Evolutionary conservation across 2,329 filamentous ascomycete species (phyloP).

Genomic region (Pezicula radicicola): DNA sequence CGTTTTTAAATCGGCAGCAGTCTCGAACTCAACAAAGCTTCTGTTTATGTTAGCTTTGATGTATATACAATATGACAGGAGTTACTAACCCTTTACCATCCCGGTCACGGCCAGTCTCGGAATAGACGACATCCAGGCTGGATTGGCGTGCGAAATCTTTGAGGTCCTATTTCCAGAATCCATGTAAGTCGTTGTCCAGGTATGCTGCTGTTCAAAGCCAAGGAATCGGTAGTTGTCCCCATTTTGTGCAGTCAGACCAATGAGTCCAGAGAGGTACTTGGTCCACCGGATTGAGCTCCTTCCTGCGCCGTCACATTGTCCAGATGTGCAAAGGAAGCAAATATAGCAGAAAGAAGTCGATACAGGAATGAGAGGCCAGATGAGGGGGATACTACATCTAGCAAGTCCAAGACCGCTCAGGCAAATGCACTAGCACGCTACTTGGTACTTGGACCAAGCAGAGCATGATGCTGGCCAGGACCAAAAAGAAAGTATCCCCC

Average conservation of each 20-base stretch:
- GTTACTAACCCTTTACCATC: slow-evolving; percentile 82
- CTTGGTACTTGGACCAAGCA: slow-evolving; percentile 19
- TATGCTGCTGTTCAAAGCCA: slow-evolving; percentile 25
- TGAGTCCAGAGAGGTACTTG: slow-evolving; percentile 22
- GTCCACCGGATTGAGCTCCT: slow-evolving; percentile 23
- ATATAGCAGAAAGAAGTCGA: slow-evolving; percentile 29
- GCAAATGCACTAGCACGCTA: slow-evolving; percentile 32
- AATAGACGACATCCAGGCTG: slow-evolving; percentile 96
- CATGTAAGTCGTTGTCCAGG: slow-evolving; percentile 68
- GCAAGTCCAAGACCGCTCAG: slow-evolving; percentile 27
- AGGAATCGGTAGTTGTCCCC: slow-evolving; percentile 21
- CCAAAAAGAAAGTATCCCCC: slow-evolving; percentile 18
- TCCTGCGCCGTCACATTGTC: slow-evolving; percentile 21
- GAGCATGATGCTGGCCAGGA: slow-evolving; percentile 27
- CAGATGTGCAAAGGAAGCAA: slow-evolving; percentile 23
- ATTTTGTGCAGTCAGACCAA: slow-evolving; percentile 24
- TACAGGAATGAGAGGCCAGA: slow-evolving; percentile 27
- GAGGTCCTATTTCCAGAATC: slow-evolving; percentile 85
- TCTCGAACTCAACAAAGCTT: slow-evolving; percentile 98
- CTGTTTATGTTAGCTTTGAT: slow-evolving; percentile 14
- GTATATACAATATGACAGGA: not conserved
- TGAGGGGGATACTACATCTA: slow-evolving; percentile 19
- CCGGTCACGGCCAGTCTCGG: slow-evolving; percentile 88
- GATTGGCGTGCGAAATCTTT: slow-evolving; percentile 99
- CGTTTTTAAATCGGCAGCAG: slow-evolving; percentile 79